Evolutionary conservation across 176 grass and related monocot genomes (phyloP), one percentile per base, ranked within the genome.

Genomic region (Triticum turgidum): DNA sequence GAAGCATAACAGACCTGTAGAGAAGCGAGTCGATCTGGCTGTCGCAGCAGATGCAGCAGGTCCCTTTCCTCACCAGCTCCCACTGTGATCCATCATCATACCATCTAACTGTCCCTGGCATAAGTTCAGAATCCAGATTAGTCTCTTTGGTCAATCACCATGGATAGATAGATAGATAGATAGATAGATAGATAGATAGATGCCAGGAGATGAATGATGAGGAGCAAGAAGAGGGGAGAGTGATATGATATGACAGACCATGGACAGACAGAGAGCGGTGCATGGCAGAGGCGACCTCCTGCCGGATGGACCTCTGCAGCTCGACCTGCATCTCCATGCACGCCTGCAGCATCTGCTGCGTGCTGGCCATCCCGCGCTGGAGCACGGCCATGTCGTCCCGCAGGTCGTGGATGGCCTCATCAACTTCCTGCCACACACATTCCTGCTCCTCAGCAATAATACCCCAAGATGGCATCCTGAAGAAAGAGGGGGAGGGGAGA

Each of bases 301-400:
- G 96, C 61, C 87, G 87, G 78, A 98, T 89, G 68, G 93, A 88
- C 2, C 96, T 90, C 70, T 95, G 96, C 38, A 95, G 11, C 81
- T 98, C 96, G 51, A 98, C 87, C 87, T 98, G 96, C 96, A 98
- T 98, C 78, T 98, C 96, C 91, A 98, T 93, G 68, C 96, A 95
- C 73, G 93, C 87, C 59, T 90, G 91, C 4, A 95, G 77, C 93
- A 94, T 95, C 54, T 83, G 86, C 52, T 98, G 91, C 86, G 95
- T 89, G 80, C 54, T 85, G 32, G 15, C 85, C 96, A 98, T 95
- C 58, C 86, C 93, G 54, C 92, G 88, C 69, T 98, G 89, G 13
- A 98, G 64, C 58, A 86, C 87, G 22, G n/a, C 73, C 89, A 98
- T 56, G 39, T 98, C 96, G 21, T 94, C 91, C 65, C 91, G 91